Conservation (phyloP, 176 grass and related monocot species). For the Musa troglodytarum region DNA sequence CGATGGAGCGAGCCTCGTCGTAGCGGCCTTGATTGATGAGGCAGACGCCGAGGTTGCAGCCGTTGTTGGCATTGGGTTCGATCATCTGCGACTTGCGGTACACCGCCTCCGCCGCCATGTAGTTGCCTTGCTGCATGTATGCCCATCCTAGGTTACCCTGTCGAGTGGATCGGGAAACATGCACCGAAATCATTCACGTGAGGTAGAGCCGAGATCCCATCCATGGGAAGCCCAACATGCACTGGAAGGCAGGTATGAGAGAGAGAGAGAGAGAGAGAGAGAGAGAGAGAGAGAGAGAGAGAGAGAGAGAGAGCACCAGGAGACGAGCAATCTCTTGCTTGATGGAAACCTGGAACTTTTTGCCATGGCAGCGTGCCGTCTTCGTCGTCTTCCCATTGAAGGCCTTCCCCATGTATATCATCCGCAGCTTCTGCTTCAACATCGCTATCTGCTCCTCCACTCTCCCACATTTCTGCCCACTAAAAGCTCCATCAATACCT, state of each 20-base stretch:
- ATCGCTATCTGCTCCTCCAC: constrained; percentile 78
- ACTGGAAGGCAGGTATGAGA: no score
- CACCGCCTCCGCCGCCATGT: not conserved
- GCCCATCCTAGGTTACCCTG: constrained; percentile 4
- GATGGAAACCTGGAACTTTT: constrained; percentile 94
- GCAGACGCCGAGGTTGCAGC: constrained; percentile 4
- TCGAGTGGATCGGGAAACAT: not conserved
- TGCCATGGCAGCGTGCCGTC: constrained; percentile 80
- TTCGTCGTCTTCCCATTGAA: constrained; percentile 87
- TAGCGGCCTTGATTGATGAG: constrained; percentile 8
- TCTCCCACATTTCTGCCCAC: constrained; percentile 61
- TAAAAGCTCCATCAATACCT: not conserved
- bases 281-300: no score
- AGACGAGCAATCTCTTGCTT: constrained; percentile 74
- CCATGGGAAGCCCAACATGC: no score
- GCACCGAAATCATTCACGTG: no score
- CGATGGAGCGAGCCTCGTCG: not conserved
- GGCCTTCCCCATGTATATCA: constrained; percentile 68
- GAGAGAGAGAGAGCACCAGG: constrained; percentile 31
- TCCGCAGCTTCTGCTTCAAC: constrained; percentile 81
- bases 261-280: no score
- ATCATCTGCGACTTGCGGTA: constrained; percentile 3
- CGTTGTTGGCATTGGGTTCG: constrained; percentile 2
- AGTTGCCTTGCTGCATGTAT: constrained; percentile 4
- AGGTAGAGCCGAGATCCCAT: no score